Conservation (phyloP, 2,329 filamentous ascomycete genomes). For the Colletotrichum sp. region DNA sequence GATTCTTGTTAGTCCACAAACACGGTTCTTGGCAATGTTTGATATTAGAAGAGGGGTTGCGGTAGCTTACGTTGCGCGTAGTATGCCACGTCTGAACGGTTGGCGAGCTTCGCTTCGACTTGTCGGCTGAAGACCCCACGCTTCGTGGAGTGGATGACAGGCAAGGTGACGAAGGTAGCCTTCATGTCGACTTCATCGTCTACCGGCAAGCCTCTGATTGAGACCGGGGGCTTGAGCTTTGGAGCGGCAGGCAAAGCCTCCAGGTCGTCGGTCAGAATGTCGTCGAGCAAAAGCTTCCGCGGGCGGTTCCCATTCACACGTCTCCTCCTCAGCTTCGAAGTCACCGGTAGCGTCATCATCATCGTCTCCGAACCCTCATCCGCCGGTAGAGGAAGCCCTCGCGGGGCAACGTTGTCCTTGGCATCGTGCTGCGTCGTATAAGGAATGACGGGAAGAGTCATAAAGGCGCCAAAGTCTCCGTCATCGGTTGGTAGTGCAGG, state of each 20-base stretch:
- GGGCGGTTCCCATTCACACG: neutral
- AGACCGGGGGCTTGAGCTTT: neutral
- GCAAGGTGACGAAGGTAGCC: constrained; percentile 28
- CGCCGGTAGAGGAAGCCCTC: constrained; percentile 5
- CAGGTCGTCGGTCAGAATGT: neutral
- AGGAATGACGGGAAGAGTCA: constrained; percentile 20
- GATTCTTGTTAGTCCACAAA: neutral
- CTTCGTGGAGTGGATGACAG: constrained; percentile 32
- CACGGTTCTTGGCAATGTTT: neutral
- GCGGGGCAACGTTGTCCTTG: neutral
- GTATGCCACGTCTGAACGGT: constrained; percentile 59
- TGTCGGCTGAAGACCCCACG: constrained; percentile 43
- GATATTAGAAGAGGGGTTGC: neutral
- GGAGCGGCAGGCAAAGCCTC: neutral
- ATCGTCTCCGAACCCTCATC: neutral
- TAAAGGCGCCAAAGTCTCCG: neutral
- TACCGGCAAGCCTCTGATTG: constrained; percentile 1
- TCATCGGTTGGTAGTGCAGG: constrained; percentile 22
- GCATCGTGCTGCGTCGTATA: neutral
- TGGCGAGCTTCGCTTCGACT: constrained; percentile 50
- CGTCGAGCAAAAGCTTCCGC: constrained; percentile 4
- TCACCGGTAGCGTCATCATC: constrained; percentile 15
- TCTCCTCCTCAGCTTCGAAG: neutral
- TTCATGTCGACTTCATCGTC: constrained; percentile 12
- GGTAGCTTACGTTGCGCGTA: constrained; percentile 48